phyloP scores from a whole-genome alignment of 768 basidiomycete genomes.

The Gymnopilus junonius region DNA sequence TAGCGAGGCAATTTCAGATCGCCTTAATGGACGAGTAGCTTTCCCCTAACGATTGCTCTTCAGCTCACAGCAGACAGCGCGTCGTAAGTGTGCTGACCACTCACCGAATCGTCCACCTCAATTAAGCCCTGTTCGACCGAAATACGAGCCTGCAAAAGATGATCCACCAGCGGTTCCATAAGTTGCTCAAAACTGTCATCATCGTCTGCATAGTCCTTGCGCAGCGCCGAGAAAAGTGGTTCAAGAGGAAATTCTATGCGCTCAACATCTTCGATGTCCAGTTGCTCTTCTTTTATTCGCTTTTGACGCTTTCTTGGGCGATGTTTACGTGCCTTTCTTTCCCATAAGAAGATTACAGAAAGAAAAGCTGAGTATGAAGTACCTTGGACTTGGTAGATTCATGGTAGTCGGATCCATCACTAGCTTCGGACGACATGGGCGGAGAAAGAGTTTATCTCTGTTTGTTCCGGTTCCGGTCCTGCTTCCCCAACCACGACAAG shows the following conservation, averaged over 20 bases:
- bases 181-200: constrained; percentile 33
- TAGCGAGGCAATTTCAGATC: constrained; percentile 29
- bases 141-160: constrained; percentile 29
- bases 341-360: background rate
- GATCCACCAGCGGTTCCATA: constrained; percentile 32
- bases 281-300: background rate
- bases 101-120: constrained; percentile 31
- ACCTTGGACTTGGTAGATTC: background rate
- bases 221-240: constrained; percentile 13
- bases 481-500: background rate
- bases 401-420: constrained; percentile 7
- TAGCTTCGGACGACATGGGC: constrained; percentile 1
- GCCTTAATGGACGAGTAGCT: constrained; percentile 13
- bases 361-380: background rate
- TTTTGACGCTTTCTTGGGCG: constrained; percentile 12
- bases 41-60: constrained; percentile 5
- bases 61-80: background rate
- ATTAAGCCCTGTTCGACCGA: constrained; percentile 18
- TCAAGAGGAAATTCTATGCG: constrained; percentile 9
- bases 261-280: background rate
- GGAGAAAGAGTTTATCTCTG: background rate
- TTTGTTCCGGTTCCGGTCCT: background rate
- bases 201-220: constrained; percentile 9
- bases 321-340: background rate
- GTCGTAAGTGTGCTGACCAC: background rate